phyloP scores from a whole-genome alignment of 1,139 yeast genomes.

The Lodderomyces margitis region DNA sequence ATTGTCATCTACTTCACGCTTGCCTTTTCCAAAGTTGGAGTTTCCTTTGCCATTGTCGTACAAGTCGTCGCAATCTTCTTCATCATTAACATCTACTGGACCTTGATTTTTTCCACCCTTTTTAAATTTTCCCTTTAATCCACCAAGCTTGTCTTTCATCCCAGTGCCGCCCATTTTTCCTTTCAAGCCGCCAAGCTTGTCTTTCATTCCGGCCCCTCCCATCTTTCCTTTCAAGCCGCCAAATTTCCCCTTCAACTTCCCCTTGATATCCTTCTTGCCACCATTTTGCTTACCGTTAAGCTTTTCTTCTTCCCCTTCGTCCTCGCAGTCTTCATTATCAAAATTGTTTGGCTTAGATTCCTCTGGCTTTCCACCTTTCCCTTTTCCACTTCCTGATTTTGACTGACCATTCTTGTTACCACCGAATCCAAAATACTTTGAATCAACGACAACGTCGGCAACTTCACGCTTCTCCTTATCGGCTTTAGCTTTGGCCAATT shows the following conservation, averaged over 20 bases:
- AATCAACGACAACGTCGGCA: constrained; percentile 4
- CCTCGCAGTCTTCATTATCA: constrained; percentile 2
- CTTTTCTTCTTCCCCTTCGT: constrained; percentile 3
- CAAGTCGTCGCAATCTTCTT: constrained; percentile 2
- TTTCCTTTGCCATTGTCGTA: neutral
- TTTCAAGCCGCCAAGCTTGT: constrained; percentile 8
- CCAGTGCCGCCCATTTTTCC: constrained; percentile 3
- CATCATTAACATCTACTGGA: constrained; percentile 1
- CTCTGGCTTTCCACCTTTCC: neutral
- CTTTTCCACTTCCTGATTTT: too few species aligned
- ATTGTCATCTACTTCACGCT: constrained; percentile 5
- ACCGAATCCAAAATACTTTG: constrained; percentile 1
- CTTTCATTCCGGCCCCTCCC: constrained; percentile 6
- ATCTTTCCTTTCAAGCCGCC: constrained; percentile 3
- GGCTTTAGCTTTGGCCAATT: neutral
- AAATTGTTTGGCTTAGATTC: constrained; percentile 1
- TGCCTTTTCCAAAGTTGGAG: constrained; percentile 1
- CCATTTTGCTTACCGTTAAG: neutral
- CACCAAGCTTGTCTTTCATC: constrained; percentile 2
- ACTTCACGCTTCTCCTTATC: constrained; percentile 6
- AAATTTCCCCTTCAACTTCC: constrained; percentile 4
- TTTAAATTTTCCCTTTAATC: constrained; percentile 3
- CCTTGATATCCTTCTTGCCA: constrained; percentile 4
- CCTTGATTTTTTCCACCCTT: constrained; percentile 5
- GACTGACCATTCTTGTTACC: neutral